Base-by-base conservation (phyloP, 2,329 filamentous ascomycete genomes). In the Aspergillus sp. region DNA sequence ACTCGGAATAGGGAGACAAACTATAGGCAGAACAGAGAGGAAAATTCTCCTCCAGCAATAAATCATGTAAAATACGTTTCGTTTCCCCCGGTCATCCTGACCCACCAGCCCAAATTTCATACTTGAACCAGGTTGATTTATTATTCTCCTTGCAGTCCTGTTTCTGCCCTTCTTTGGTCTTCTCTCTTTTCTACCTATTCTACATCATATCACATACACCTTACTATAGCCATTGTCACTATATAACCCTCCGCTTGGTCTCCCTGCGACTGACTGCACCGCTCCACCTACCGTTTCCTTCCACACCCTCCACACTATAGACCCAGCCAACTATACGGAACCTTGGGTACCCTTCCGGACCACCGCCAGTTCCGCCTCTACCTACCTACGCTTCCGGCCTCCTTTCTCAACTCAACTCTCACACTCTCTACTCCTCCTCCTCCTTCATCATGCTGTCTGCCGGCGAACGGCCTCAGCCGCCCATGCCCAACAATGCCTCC, bases 391-490 rank as follows among this genome's bases (percentile, higher is more conserved):
- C 16, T 55, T 41, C 45, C 48, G 47, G 55, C 54, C 57, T 31
- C 49, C 29, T n/a, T 42, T 38, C 19, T 11, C 40, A 45, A 23
- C 13, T 10, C 25, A 21, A 21, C 29, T 38, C 13, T 40, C 19
- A 16, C 11, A 45, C 23, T 31, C 25, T n/a, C n/a, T n/a, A 51
- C 52, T 53, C 32, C 53, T 38, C 34, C 34, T 3, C 19, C 49
- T 53, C 38, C 44, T 50, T 42, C 60, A 69, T 50, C 59, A 76
- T 76, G 74, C 63, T 76, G 52, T 75, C 71, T 44, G 65, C 72
- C 52, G 71, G 73, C 52, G 67, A 72, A 61, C 63, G 65, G 29
- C 62, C 58, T 43, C 67, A 69, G 56, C 63, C 58, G 47, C 49
- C 62, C 47, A 48, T 62, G 49, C 59, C 59, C 45, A 58, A 60